Conservation (phyloP, 495 filamentous ascomycete species). For the Penicillium soppii region DNA sequence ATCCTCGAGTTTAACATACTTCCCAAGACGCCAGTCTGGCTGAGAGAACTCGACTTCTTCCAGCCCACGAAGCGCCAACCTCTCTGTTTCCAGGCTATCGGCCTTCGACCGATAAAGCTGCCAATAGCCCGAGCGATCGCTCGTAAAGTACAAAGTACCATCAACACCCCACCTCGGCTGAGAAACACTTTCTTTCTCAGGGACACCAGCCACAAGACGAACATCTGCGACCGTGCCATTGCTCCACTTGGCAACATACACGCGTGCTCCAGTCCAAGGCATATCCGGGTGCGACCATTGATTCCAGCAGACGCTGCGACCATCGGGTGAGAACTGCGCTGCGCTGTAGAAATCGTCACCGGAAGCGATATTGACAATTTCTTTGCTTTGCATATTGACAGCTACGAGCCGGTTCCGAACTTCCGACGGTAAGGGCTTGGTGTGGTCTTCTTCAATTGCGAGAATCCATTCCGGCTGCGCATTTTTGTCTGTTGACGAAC, state of each 20-base stretch:
- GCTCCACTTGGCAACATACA: slow-evolving; percentile 33
- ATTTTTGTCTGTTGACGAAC: slow-evolving; percentile 18
- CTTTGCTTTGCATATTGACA: slow-evolving; percentile 28
- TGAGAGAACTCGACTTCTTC: slow-evolving; percentile 35
- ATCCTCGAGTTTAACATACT: slow-evolving; percentile 15
- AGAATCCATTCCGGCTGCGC: slow-evolving; percentile 25
- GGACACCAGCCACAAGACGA: slow-evolving; percentile 19
- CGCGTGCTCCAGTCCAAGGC: slow-evolving; percentile 34
- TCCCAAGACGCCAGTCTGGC: slow-evolving; percentile 27
- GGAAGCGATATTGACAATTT: slow-evolving; percentile 19
- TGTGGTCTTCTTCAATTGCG: slow-evolving; percentile 41
- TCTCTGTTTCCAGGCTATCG: slow-evolving; percentile 1
- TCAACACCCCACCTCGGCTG: slow-evolving; percentile 39
- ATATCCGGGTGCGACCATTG: slow-evolving; percentile 45
- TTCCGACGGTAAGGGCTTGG: slow-evolving; percentile 9
- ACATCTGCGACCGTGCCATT: slow-evolving; percentile 7
- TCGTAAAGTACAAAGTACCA: slow-evolving; percentile 34
- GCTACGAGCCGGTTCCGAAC: slow-evolving; percentile 35
- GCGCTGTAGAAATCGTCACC: slow-evolving; percentile 44
- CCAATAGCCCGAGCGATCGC: slow-evolving; percentile 30
- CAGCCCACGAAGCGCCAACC: slow-evolving; percentile 27
- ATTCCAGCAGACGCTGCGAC: slow-evolving; percentile 34
- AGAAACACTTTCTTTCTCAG: slow-evolving; percentile 19
- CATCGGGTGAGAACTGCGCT: slow-evolving; percentile 39
- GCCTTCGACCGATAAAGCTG: slow-evolving; percentile 27